These are phyloP conservation scores for Fraxinus greggii DNA, from an alignment of 305 asterid species.

Conservation along the genomic window DNA sequence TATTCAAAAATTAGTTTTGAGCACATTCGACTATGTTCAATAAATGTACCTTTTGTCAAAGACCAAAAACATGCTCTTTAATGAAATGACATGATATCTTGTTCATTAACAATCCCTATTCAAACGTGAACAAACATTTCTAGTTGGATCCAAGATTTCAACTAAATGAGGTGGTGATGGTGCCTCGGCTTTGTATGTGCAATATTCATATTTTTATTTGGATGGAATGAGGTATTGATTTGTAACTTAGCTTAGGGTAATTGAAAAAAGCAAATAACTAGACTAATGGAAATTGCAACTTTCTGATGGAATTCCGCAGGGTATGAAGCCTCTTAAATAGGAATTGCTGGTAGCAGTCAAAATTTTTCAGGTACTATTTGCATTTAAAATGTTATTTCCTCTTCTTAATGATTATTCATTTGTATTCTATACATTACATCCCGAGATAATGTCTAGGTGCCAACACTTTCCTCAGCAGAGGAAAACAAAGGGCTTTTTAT, in stretches of 20 bases:
- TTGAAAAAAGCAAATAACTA: neutral
- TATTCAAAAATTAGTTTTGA: neutral
- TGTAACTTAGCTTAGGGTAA: neutral
- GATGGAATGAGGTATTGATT: neutral
- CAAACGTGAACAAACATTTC: neutral
- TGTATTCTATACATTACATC: neutral
- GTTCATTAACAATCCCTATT: neutral
- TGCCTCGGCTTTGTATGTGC: neutral
- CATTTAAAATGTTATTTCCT: conserved; percentile 12
- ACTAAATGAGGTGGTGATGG: conserved; percentile 8
- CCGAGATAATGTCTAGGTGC: neutral
- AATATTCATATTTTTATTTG: neutral
- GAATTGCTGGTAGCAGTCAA: conserved; percentile 18
- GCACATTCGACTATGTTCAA: neutral
- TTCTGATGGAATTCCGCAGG: conserved; percentile 36
- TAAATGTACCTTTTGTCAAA: neutral
- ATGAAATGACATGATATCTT: neutral
- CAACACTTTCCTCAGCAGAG: neutral
- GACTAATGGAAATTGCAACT: conserved; percentile 8
- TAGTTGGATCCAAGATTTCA: neutral
- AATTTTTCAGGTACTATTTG: conserved; percentile 33
- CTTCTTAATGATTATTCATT: neutral
- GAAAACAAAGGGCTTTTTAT: neutral
- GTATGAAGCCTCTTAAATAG: conserved; percentile 72
- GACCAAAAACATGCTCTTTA: neutral